phyloP scores from a whole-genome alignment of 108 stramenopile species.

The Stephanodiscus triporus region DNA sequence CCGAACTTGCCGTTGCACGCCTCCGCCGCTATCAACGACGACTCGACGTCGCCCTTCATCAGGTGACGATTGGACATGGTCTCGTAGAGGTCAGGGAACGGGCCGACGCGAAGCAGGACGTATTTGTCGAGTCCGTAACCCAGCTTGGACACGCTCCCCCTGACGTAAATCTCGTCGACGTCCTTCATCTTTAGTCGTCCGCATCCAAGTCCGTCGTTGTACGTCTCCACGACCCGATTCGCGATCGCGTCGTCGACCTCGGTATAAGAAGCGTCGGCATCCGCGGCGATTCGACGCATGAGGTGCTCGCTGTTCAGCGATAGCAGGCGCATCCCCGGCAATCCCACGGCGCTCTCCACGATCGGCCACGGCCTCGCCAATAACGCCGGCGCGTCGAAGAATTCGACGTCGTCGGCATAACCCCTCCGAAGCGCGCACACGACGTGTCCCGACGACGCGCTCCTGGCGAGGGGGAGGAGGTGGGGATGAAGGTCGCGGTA shows the following conservation, averaged over 20 bases:
- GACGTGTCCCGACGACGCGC: slow-evolving; percentile 59
- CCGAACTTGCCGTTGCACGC: slow-evolving; percentile 74
- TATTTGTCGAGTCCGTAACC: slow-evolving; percentile 88
- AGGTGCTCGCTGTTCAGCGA: slow-evolving; percentile 78
- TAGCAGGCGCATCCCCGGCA: slow-evolving; percentile 71
- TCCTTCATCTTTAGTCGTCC: slow-evolving; percentile 48
- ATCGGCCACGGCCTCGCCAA: slow-evolving; percentile 75
- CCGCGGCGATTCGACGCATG: slow-evolving; percentile 81
- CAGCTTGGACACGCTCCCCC: slow-evolving; percentile 67
- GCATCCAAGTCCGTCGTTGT: slow-evolving; percentile 67
- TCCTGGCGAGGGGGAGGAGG: slow-evolving; percentile 66
- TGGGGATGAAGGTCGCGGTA: slow-evolving; percentile 72
- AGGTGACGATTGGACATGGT: slow-evolving; percentile 65
- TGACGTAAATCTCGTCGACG: slow-evolving; percentile 64
- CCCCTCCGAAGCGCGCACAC: slow-evolving; percentile 77
- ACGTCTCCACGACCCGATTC: slow-evolving; percentile 52
- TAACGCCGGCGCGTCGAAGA: slow-evolving; percentile 50
- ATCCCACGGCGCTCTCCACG: slow-evolving; percentile 63
- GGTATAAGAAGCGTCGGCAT: slow-evolving; percentile 60
- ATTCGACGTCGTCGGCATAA: slow-evolving; percentile 60
- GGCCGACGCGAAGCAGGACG: slow-evolving; percentile 73
- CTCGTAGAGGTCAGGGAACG: slow-evolving; percentile 83
- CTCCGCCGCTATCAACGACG: slow-evolving; percentile 83
- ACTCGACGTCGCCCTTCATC: slow-evolving; percentile 57
- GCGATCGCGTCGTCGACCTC: slow-evolving; percentile 27